Evolutionary conservation across 139 green algal genomes (phyloP), one percentile per base, ranked within the genome.

Genomic region (Dunaliella sp.): DNA sequence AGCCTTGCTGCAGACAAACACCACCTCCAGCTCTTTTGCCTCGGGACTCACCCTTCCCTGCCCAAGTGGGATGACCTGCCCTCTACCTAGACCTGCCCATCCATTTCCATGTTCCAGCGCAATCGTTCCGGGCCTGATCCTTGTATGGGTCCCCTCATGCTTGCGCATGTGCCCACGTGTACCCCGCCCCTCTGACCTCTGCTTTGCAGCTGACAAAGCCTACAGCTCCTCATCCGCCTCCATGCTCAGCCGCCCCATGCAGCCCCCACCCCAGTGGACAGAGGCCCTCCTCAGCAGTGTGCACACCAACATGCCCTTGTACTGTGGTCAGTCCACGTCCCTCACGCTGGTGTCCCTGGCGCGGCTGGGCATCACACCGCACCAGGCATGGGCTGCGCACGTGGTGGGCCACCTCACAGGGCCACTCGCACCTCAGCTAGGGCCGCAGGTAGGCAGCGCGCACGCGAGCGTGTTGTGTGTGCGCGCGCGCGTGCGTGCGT

Each of bases 341-440:
- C 76, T 81, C 36, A n/a, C 85, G 38, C 78, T 90, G 79, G 81
- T 87, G 72, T 37, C 76, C 2, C 33, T 90, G 22, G 83, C 72
- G 32, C 72, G 76, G 38, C 80, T 90, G 38, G 80, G 48, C 30
- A 38, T 80, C 3, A 83, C 77, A 12, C 87, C 87, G 28, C 79
- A 83, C 0, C 72, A 83, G 0, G 37, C 28, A 0, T 90, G 87
- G 87, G 86, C 84, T 80, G 33, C 79, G 1, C 78, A 37, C 28
- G 31, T 86, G 21, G 30, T 86, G 31, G 84, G 73, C 38, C 87
- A 90, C 83, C 59, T 90, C 28, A 77, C 81, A 79, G 31, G 28
- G 7, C 48, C 48, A 65, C 48, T 65, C 16, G 48, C 48, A 65
- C 48, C 48, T 7, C 7, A 16, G 16, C 16, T 65, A 16, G 48